These are phyloP conservation scores for Clitopilus hobsonii DNA, from an alignment of 768 basidiomycete species.

Conservation along the genomic window DNA sequence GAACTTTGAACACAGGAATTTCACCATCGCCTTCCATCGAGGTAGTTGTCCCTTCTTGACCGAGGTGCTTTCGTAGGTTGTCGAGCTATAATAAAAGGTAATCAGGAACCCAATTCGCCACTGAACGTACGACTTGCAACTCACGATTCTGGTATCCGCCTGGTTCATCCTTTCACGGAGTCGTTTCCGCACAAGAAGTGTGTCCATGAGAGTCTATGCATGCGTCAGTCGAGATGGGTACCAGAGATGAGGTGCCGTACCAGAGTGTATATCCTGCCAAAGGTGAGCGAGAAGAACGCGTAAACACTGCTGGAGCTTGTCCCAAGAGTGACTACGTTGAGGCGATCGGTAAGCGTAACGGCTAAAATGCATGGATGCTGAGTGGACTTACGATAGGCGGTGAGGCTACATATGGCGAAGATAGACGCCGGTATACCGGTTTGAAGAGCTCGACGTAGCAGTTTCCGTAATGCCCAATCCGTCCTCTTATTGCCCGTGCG, in stretches of 20 bases:
- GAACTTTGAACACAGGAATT: too few species aligned
- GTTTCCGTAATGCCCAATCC: background rate
- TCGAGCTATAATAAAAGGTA: too few species aligned
- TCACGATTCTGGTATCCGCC: background rate
- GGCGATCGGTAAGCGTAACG: background rate
- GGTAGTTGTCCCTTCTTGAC: too few species aligned
- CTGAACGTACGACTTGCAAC: background rate
- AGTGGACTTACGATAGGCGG: background rate
- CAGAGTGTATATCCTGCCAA: background rate
- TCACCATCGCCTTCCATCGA: too few species aligned
- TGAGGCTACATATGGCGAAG: background rate
- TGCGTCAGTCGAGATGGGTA: background rate
- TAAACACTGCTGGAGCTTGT: background rate
- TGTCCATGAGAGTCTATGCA: background rate
- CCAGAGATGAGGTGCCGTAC: background rate
- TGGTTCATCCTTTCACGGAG: background rate
- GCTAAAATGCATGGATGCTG: background rate
- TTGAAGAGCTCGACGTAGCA: background rate
- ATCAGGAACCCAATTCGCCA: too few species aligned
- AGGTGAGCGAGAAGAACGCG: background rate
- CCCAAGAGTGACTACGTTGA: background rate
- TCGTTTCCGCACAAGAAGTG: background rate
- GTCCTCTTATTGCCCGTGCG: background rate
- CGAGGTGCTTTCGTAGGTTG: too few species aligned
- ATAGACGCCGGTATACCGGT: background rate